Evolutionary conservation across 129 eudicot species (phyloP).

Genomic region (sunflower (Helianthus annuus)): DNA sequence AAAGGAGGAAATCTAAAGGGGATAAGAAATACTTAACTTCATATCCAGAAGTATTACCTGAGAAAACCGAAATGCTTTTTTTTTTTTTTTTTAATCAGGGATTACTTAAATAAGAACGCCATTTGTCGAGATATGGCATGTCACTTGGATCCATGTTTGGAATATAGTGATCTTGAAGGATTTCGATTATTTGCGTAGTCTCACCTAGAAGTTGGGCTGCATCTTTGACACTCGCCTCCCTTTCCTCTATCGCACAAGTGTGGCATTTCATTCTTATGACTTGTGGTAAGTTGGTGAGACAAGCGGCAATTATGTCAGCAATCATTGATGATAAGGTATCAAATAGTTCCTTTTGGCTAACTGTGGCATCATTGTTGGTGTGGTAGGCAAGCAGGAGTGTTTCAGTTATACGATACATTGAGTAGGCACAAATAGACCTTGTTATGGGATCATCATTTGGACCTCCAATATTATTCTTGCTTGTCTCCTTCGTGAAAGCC

Average conservation of each 20-base stretch:
- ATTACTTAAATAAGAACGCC: conserved; percentile 6
- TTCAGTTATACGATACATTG: background rate
- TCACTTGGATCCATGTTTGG: background rate
- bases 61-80: background rate
- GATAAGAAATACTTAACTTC: background rate
- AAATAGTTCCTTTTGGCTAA: conserved; percentile 9
- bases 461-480: too few relatives aligned
- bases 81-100: background rate
- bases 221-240: conserved; percentile 4
- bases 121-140: background rate
- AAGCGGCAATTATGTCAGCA: conserved; percentile 8
- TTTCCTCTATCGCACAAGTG: background rate
- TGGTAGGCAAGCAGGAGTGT: background rate
- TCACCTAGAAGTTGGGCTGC: conserved; percentile 16
- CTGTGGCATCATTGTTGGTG: background rate
- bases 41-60: background rate
- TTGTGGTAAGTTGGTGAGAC: conserved; percentile 12
- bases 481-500: too few relatives aligned
- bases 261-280: conserved; percentile 8
- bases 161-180: background rate
- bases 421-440: background rate
- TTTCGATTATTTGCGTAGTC: background rate
- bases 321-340: background rate
- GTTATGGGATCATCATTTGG: background rate
- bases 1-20: too few relatives aligned